Conservation (phyloP, 2,329 filamentous ascomycete species). For the Penicillium sp. region DNA sequence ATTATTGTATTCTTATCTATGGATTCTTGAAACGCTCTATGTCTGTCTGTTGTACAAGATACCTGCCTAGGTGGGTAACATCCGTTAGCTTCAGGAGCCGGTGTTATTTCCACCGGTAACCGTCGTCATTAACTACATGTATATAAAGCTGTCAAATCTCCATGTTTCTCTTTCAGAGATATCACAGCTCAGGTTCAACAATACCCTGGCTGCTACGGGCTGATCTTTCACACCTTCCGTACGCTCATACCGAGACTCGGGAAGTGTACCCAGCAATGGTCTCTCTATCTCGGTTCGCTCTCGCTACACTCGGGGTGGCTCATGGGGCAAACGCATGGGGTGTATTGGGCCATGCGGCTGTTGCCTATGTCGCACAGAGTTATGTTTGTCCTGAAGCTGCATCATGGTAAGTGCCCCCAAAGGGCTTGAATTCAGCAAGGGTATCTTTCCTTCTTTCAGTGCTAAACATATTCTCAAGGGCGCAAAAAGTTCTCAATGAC, state of each 20-base stretch:
- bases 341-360: slow-evolving; percentile 53
- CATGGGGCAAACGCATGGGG: slow-evolving; percentile 49
- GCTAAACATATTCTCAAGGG: slow-evolving; percentile 21
- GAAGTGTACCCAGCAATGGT: slow-evolving; percentile 7
- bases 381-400: slow-evolving; percentile 47
- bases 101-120: not conserved
- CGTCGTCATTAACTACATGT: not conserved
- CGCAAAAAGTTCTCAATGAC: slow-evolving; percentile 45
- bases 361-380: slow-evolving; percentile 55
- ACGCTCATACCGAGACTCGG: not conserved
- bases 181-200: not conserved
- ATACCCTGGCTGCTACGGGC: not conserved
- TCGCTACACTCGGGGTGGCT: slow-evolving; percentile 10
- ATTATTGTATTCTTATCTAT: not conserved
- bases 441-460: not conserved
- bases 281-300: slow-evolving; percentile 7
- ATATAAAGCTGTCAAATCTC: not conserved
- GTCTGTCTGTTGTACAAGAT: not conserved
- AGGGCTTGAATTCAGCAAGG: not conserved
- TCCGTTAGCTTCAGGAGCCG: not conserved
- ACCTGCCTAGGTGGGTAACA: not conserved
- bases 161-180: not conserved
- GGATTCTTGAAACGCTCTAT: not conserved
- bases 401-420: slow-evolving; percentile 34
- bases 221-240: no score